Percentiles rank a stretch among this genome's conserved stretches.
Evolutionary conservation across 305 asterid genomes (phyloP).

Genomic region (Solanum chacoense): DNA sequence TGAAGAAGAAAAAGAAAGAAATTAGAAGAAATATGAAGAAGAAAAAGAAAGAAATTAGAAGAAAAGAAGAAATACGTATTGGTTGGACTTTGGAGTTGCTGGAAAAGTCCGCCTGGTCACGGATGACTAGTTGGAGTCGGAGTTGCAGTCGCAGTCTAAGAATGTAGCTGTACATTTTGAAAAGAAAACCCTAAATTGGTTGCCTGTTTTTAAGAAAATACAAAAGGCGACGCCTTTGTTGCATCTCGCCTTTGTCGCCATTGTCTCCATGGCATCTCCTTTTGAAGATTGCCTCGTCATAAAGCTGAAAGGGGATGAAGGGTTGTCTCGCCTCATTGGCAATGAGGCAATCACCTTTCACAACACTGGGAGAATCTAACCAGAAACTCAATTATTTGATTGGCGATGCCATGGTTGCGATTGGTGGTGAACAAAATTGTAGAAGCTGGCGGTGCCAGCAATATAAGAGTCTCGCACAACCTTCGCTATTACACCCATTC

Average conservation of each 20-base stretch:
- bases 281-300: not conserved
- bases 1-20: not conserved
- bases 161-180: not conserved
- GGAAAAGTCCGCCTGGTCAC: not conserved
- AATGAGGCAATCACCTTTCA: not conserved
- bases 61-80: not conserved
- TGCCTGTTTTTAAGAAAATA: not conserved
- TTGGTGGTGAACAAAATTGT: slow-evolving; percentile 82
- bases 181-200: not conserved
- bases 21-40: not conserved
- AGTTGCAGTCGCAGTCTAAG: not conserved
- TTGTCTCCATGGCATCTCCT: not conserved
- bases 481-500: slow-evolving; percentile 59
- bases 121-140: not conserved
- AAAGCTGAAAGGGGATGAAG: not conserved
- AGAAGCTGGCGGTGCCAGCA: slow-evolving; percentile 74
- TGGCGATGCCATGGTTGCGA: slow-evolving; percentile 76
- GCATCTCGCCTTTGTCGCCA: not conserved
- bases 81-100: not conserved
- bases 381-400: not conserved
- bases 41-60: not conserved
- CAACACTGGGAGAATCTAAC: not conserved
- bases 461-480: slow-evolving; percentile 44
- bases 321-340: not conserved
- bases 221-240: not conserved